Base-by-base conservation (phyloP, 2,329 filamentous ascomycete genomes). In the Capronia coronata region DNA sequence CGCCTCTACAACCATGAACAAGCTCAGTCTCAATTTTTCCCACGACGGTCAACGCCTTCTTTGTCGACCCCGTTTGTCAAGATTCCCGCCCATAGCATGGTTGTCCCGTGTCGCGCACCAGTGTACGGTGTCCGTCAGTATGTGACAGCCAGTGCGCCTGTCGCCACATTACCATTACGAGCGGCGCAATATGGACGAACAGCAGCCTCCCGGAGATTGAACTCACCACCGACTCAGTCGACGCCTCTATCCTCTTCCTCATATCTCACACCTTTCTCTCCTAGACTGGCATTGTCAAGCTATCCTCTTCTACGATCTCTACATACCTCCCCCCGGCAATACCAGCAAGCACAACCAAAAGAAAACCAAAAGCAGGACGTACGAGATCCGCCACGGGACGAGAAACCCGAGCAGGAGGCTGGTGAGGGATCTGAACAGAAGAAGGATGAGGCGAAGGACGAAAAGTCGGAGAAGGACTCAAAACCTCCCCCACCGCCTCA, bases 401-500 rank as follows among this genome's bases (percentile, higher is more conserved):
- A 54, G 37, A 42, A 57, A 48, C 61, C 71, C 52, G 60, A 74
- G 37, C 59, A 71, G 37, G 64, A 71, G 44, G 64, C 70, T 14
- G 62, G 68, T 69, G 35, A 49, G n/a, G 53, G 53, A 48, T 6
- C 14, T 7, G 23, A 41, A n/a, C 38, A 41, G 21, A 16, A 23
- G 19, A 62, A 70, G 42, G 59, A 69, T 42, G 69, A 75, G 52
- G 61, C 70, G 32, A 65, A 71, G 54, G 61, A 69, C 25, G 68
- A 70, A 34, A 61, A 70, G 48, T 67, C 74, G 56, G 68, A 74
- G 21, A 71, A 77, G 43, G 71, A 76, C 49, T 73, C 80, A 62
- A 72, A 80, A 56, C 71, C 74, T 30, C 84, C 90, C 10, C 87
- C 91, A 18, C 91, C 93, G n/a, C 91, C 90, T 16, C 93, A 98